Evolutionary conservation across 768 basidiomycete species (phyloP).

Genomic region (Panus rudis): DNA sequence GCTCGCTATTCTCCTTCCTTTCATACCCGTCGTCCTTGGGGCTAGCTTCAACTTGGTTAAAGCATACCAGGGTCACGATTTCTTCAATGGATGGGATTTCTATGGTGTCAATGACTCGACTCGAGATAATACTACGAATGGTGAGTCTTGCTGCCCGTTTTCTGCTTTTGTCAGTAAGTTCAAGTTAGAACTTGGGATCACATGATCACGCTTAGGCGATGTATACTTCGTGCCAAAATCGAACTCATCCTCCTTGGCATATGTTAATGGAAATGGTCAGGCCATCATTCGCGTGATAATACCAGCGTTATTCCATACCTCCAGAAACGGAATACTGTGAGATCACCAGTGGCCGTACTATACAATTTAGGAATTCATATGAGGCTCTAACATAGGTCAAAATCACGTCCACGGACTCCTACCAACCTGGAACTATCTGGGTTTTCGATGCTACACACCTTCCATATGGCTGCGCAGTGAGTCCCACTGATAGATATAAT

Average conservation of each 20-base stretch:
- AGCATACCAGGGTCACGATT: conserved; percentile 32
- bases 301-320: conserved; percentile 42
- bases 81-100: conserved; percentile 41
- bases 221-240: no score
- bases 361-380: background rate
- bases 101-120: no score
- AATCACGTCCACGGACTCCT: conserved; percentile 36
- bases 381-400: conserved; percentile 33
- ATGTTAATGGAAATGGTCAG: conserved; percentile 51
- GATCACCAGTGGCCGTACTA: conserved; percentile 3
- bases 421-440: conserved; percentile 39
- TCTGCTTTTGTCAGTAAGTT: no score
- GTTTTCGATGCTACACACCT: conserved; percentile 39
- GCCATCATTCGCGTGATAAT: conserved; percentile 72
- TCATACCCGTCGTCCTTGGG: no score
- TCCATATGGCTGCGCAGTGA: conserved; percentile 56
- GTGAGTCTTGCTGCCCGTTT: no score
- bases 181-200: no score
- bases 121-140: conserved; percentile 34
- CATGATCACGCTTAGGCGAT: no score
- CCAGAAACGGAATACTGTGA: conserved; percentile 54
- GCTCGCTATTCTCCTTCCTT: no score
- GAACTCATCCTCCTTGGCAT: no score
- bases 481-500: no score
- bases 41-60: conserved; percentile 30